Base-by-base conservation (phyloP, 768 basidiomycete genomes). In the Cyathus striatus region DNA sequence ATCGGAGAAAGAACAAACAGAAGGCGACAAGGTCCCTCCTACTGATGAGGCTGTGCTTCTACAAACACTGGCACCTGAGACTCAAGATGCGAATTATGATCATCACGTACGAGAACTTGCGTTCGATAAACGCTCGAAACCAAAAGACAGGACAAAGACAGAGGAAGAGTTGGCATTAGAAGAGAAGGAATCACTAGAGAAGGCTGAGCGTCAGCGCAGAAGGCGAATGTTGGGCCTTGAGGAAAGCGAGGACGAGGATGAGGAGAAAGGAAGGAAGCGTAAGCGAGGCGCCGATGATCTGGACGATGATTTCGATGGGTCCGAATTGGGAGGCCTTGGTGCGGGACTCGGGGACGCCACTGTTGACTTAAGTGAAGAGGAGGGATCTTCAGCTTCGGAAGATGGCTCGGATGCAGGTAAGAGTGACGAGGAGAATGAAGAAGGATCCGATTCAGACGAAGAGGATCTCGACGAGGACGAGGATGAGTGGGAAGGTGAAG, bases 271-370 rank as follows among this genome's bases (percentile, higher is more conserved):
- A 12, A 22, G 45, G 2, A 84, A 83, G 59, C 69, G 81, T 45
- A 72, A 73, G 52, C 59, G 75, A 38, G 90, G 81, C 30, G 88
- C 78, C 1, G 94, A 97, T 61, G 94, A 96, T 56, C 61, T 95
- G 1, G 95, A 97, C 61, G 94, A 96, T 56, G 61, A 95, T 34
- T 91, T 90, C n/a, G 93, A 95, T 51, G 92, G 94, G 56, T 91
- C 86, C 48, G 57, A 65, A 23, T 68, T 69, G 3, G 72, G 68
- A 20, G 64, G 60, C 18, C 66, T 55, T 25, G 73, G 70, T 61
- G 54, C 56, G 43, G 66, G 58, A 38, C 52, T 70, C 43, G 77
- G 75, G 23, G 47, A 64, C 40, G 72, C 70, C 16, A 59, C 77
- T 10, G 54, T 54, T n/a, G 71, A 59, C 3, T 68, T 61, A 17